A percentile compares a stretch with the other conserved stretches of the same genome.
Conservation (phyloP, 169 alveolate species). For the Plasmodium adleri region DNA sequence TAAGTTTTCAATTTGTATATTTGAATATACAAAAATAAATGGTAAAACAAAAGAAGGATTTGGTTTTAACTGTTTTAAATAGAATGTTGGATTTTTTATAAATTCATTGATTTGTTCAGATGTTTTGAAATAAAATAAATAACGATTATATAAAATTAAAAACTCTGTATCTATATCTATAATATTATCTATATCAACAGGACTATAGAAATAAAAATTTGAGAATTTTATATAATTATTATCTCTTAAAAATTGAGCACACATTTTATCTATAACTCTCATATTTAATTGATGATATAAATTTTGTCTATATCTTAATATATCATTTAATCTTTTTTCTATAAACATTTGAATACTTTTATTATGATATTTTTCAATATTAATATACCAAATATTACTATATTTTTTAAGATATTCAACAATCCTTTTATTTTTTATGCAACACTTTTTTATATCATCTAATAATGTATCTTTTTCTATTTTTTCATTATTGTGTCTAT, state of each 20-base stretch:
- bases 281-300: constrained; percentile 56
- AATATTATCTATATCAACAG: constrained; percentile 44
- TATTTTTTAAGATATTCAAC: constrained; percentile 9
- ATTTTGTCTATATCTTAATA: constrained; percentile 32
- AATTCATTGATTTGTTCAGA: constrained; percentile 31
- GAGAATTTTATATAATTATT: constrained; percentile 61
- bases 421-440: constrained; percentile 12
- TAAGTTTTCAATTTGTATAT: constrained; percentile 3
- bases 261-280: constrained; percentile 43
- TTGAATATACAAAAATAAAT: constrained; percentile 30
- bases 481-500: background rate
- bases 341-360: constrained; percentile 19
- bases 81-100: constrained; percentile 21
- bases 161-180: constrained; percentile 51
- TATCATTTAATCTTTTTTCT: constrained; percentile 20
- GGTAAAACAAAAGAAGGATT: constrained; percentile 52
- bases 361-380: constrained; percentile 20
- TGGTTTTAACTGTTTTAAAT: constrained; percentile 50
- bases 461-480: constrained; percentile 7
- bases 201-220: constrained; percentile 52
- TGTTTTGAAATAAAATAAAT: constrained; percentile 58
- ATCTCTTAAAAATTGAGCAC: constrained; percentile 73
- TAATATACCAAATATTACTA: constrained; percentile 47
- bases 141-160: constrained; percentile 32
- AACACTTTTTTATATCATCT: constrained; percentile 32